Percentiles rank a stretch among this genome's conserved stretches.
phyloP scores from a whole-genome alignment of 768 basidiomycete genomes.

The Hemileccinum impolitum region DNA sequence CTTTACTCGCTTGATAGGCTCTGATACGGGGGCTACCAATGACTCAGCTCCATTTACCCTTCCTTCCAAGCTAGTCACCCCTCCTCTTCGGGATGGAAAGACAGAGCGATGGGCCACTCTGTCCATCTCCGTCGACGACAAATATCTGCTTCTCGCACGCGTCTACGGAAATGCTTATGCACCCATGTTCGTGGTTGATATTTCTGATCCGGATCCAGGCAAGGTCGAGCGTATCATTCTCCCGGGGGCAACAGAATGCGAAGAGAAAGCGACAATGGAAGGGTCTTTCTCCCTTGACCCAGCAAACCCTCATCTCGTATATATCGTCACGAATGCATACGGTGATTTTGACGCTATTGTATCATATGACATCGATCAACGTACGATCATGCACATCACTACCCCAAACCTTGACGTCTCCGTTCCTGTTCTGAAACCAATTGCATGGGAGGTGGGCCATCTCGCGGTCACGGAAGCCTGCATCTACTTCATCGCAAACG shows the following conservation, averaged over 20 bases:
- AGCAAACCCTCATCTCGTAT: slow-evolving; percentile 27
- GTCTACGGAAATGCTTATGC: slow-evolving; percentile 26
- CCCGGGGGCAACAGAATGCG: slow-evolving; percentile 33
- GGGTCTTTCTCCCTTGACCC: slow-evolving; percentile 33
- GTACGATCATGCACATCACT: slow-evolving; percentile 36
- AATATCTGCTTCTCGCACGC: slow-evolving; percentile 34
- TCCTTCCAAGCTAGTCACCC: slow-evolving; percentile 34
- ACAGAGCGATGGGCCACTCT: slow-evolving; percentile 30
- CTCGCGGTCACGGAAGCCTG: slow-evolving; percentile 27
- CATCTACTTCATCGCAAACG: slow-evolving; percentile 36
- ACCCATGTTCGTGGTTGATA: slow-evolving; percentile 32
- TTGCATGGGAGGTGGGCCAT: slow-evolving; percentile 31
- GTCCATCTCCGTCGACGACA: slow-evolving; percentile 39
- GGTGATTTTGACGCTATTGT: slow-evolving; percentile 39
- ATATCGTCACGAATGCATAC: slow-evolving; percentile 36
- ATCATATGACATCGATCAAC: slow-evolving; percentile 30
- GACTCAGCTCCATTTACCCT: slow-evolving; percentile 31
- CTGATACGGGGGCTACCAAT: slow-evolving; percentile 29
- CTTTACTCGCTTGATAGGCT: slow-evolving; percentile 29
- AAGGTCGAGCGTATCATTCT: slow-evolving; percentile 31
- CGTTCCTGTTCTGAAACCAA: slow-evolving; percentile 33
- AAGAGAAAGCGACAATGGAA: slow-evolving; percentile 21
- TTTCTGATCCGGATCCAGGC: slow-evolving; percentile 26
- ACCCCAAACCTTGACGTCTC: slow-evolving; percentile 28
- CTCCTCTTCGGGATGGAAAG: slow-evolving; percentile 29